Evolutionary conservation across 192 early-diverging fungal genomes (phyloP), one percentile per base, ranked within the genome.

Genomic region (Rhizophagus sp.): DNA sequence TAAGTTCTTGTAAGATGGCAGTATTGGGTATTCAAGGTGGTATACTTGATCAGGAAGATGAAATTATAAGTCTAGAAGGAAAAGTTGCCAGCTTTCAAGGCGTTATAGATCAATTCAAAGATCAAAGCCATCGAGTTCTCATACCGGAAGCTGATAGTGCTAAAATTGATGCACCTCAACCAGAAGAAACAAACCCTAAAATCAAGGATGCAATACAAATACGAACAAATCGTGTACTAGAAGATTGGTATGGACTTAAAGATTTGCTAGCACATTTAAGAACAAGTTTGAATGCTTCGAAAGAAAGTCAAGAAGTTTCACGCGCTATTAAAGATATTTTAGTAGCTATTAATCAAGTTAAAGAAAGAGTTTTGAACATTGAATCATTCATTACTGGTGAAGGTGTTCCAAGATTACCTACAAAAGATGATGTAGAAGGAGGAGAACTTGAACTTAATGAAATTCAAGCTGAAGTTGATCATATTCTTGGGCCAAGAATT

Each of bases 181-280:
- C 63, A 27, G 49, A 79, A 8, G 77, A 79, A 69, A 33, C 44
- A 4, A 79, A 79, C 69, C 68, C 68, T 62, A 79, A 50, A 25
- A 71, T 79, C 19, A 79, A 71, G 66, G 75, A 69, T 24, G 69
- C 79, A 17, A 64, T 84, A 24, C 25, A 79, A 17, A 47, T 76
- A 19, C 79, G 83, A 33, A 79, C 84, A 36, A 73, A 75, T 11
- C 27, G 50, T 17, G 76, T 86, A 15, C 47, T 86, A 24, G 78
- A 80, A 9, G 75, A 82, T 57, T 86, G 85, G 85, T 33, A 81
- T 64, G 70, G 62, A 3, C 70, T 86, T 2, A 82, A 80, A 41
- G 52, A 81, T 15, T 75, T 81, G 33, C 68, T 81, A 4, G 47
- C 24, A 13, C 24, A 67, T n/a, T 62, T 71, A 61, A 66, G 78